phyloP scores from a whole-genome alignment of 2,329 filamentous ascomycete genomes.

The Trichophyton verrucosum region DNA sequence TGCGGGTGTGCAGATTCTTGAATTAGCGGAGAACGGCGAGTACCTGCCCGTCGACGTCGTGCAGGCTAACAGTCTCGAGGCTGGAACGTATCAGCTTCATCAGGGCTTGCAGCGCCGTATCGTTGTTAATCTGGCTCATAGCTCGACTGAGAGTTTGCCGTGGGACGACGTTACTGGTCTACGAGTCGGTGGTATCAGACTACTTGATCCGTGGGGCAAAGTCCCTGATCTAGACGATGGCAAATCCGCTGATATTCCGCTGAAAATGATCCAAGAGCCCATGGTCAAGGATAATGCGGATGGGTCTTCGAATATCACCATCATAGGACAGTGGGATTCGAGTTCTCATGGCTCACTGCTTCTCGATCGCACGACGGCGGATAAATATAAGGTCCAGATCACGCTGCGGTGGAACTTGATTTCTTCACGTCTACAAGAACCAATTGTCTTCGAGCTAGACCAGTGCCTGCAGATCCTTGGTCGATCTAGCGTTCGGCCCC shows the following conservation, averaged over 20 bases:
- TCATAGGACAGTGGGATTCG: conserved; percentile 94
- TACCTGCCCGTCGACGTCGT: conserved; percentile 89
- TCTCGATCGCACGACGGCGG: conserved; percentile 84
- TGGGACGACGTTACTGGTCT: conserved; percentile 75
- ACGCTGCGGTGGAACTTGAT: conserved; percentile 74
- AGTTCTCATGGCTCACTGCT: conserved; percentile 84
- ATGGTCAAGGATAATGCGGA: conserved; percentile 75
- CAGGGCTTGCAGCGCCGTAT: conserved; percentile 87
- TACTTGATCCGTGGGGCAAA: conserved; percentile 76
- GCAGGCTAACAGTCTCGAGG: conserved; percentile 69
- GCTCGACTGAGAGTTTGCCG: conserved; percentile 72
- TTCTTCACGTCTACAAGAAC: conserved; percentile 71
- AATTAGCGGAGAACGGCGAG: conserved; percentile 80
- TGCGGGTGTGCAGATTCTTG: conserved; percentile 73
- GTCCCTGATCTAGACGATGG: conserved; percentile 60
- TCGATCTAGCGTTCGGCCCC: conserved; percentile 70
- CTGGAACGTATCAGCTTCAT: conserved; percentile 87
- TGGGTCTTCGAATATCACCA: conserved; percentile 72
- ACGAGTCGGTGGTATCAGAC: conserved; percentile 65
- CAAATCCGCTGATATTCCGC: conserved; percentile 57
- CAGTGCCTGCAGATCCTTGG: conserved; percentile 73
- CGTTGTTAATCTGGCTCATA: conserved; percentile 78
- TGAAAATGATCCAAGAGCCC: conserved; percentile 68
- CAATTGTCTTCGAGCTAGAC: conserved; percentile 75
- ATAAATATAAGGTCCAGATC: conserved; percentile 84